Conservation (phyloP, 1,139 yeast species). For the Saccharomycopsis hybrid region DNA sequence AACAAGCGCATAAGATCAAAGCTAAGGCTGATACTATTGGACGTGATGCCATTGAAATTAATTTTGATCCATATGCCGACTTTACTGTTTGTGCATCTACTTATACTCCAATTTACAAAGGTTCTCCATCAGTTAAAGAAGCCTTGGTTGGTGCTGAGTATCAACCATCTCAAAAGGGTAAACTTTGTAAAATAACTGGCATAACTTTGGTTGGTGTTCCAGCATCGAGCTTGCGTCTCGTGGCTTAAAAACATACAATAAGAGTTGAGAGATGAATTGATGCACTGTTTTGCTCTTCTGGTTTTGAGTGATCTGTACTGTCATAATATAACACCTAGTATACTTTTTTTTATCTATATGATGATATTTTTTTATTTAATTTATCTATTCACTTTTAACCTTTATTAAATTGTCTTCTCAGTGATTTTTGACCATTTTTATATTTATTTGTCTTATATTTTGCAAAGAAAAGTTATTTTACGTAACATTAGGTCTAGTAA, state of each 20-base stretch:
- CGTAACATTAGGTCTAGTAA: no score
- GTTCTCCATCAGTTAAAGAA: conserved; percentile 62
- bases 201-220: conserved; percentile 87
- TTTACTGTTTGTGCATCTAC: conserved; percentile 87
- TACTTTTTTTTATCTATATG: no score
- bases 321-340: no score
- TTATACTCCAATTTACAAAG: conserved; percentile 81
- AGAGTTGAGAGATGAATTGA: no score
- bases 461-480: no score
- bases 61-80: conserved; percentile 87
- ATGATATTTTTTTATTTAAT: no score
- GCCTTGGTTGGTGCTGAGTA: conserved; percentile 92
- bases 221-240: conserved; percentile 81
- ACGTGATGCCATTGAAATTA: conserved; percentile 81
- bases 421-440: no score
- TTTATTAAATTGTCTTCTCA: no score
- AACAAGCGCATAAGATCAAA: conserved; percentile 80
- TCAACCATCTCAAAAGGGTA: conserved; percentile 70
- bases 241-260: not conserved
- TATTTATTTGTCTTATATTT: no score
- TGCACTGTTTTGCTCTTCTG: no score
- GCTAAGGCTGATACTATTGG: conserved; percentile 73
- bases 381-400: no score
- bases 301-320: no score
- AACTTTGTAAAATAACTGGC: conserved; percentile 66